These are phyloP conservation scores for Niebla homalea DNA, from an alignment of 495 filamentous ascomycete genomes.

Conservation along the genomic window DNA sequence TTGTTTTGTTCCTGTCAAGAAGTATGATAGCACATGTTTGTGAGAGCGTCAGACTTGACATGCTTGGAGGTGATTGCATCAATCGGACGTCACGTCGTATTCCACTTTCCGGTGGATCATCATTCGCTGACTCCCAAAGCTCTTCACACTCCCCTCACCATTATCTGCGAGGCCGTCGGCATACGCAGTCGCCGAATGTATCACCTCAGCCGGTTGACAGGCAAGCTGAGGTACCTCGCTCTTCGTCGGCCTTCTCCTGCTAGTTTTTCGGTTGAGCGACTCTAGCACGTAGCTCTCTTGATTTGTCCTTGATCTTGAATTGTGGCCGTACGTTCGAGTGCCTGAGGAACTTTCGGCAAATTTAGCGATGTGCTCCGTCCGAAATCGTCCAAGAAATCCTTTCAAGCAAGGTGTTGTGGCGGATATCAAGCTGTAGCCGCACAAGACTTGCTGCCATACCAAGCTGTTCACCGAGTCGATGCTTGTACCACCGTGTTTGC, in stretches of 20 bases:
- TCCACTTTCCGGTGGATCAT: conserved; percentile 4
- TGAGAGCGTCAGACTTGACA: too few relatives aligned
- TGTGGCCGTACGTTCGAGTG: neutral
- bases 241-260: neutral
- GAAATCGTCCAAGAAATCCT: conserved; percentile 3
- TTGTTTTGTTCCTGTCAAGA: too few relatives aligned
- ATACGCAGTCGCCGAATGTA: conserved; percentile 1
- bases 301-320: neutral
- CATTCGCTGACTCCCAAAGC: conserved; percentile 2
- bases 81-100: conserved; percentile 2
- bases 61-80: too few relatives aligned
- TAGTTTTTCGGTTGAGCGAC: neutral
- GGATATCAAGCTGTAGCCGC: conserved; percentile 3
- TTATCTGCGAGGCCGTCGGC: neutral
- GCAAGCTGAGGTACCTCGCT: neutral
- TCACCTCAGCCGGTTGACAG: neutral
- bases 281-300: neutral
- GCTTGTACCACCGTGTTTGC: neutral
- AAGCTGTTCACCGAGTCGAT: neutral
- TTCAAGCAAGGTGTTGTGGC: conserved; percentile 2
- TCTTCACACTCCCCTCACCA: neutral
- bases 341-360: neutral
- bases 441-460: conserved; percentile 3
- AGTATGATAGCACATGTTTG: too few relatives aligned
- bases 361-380: neutral